Evolutionary conservation across 2,329 filamentous ascomycete species (phyloP).

Genomic region (Hypoxylon sp.): DNA sequence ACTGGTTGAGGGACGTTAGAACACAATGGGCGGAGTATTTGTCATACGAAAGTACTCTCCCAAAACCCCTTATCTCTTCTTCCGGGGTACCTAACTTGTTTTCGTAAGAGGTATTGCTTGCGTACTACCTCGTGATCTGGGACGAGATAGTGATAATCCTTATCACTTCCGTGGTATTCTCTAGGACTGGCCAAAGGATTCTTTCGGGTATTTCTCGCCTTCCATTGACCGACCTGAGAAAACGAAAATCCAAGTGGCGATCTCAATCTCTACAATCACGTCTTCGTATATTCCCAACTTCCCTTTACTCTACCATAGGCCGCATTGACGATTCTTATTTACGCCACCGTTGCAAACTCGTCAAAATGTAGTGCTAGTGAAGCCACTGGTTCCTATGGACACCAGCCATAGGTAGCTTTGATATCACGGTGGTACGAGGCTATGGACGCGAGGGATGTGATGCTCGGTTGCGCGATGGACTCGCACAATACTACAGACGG

Average conservation of each 20-base stretch:
- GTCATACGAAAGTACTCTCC: background rate
- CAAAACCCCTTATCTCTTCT: background rate
- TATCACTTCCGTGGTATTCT: background rate
- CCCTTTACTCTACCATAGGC: conserved; percentile 5
- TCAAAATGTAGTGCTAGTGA: background rate
- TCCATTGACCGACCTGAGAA: background rate
- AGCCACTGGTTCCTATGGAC: background rate
- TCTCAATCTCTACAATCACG: conserved; percentile 1
- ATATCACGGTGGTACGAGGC: background rate
- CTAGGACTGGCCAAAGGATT: background rate
- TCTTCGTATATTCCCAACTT: background rate
- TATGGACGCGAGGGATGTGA: conserved; percentile 4
- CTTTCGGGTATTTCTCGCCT: background rate
- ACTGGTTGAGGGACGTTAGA: background rate
- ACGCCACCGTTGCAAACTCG: conserved; percentile 12
- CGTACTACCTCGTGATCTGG: background rate
- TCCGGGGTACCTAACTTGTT: background rate
- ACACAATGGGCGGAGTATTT: background rate
- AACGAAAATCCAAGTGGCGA: background rate
- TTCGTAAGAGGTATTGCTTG: background rate
- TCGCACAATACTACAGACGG: background rate
- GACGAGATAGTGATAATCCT: background rate
- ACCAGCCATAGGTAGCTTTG: background rate
- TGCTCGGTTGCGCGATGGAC: background rate
- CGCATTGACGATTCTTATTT: conserved; percentile 5